These are phyloP conservation scores for Neoboletus magnificus DNA, from an alignment of 768 basidiomycete species.

Conservation along the genomic window DNA sequence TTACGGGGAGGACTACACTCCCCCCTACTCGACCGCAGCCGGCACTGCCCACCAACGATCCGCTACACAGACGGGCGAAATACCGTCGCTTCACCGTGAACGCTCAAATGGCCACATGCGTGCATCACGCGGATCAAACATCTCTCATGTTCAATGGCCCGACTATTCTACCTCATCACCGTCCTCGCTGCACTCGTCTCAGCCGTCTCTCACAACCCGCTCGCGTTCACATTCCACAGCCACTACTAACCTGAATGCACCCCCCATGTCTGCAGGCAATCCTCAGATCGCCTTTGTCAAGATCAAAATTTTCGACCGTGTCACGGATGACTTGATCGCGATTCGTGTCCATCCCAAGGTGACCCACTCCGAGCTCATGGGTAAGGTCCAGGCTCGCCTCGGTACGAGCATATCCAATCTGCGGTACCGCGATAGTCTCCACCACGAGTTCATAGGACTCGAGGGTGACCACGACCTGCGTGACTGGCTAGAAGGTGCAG, in stretches of 20 bases:
- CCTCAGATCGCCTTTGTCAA: slow-evolving; percentile 90
- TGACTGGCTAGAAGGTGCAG: slow-evolving; percentile 73
- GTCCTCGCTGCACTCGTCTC: slow-evolving; percentile 48
- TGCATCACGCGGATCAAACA: slow-evolving; percentile 31
- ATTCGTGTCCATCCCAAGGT: slow-evolving; percentile 95
- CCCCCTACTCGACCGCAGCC: slow-evolving; percentile 37
- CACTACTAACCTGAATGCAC: slow-evolving; percentile 51
- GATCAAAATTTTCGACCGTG: slow-evolving; percentile 95
- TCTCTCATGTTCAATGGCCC: slow-evolving; percentile 27
- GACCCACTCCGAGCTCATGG: slow-evolving; percentile 80
- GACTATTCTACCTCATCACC: slow-evolving; percentile 39
- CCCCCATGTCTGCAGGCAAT: slow-evolving; percentile 73
- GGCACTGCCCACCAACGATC: slow-evolving; percentile 42
- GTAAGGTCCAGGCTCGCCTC: slow-evolving; percentile 85
- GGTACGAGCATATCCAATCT: slow-evolving; percentile 69
- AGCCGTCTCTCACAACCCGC: slow-evolving; percentile 50
- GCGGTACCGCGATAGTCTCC: slow-evolving; percentile 71
- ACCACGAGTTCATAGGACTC: slow-evolving; percentile 61
- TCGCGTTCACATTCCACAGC: slow-evolving; percentile 59
- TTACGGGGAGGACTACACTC: slow-evolving; percentile 50
- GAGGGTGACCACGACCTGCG: slow-evolving; percentile 61
- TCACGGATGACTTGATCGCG: slow-evolving; percentile 93
- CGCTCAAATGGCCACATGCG: slow-evolving; percentile 28
- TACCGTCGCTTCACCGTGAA: slow-evolving; percentile 33
- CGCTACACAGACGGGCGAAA: slow-evolving; percentile 37